Base-by-base conservation (phyloP, 2,329 filamentous ascomycete species). In the Pyrenochaeta sp. region DNA sequence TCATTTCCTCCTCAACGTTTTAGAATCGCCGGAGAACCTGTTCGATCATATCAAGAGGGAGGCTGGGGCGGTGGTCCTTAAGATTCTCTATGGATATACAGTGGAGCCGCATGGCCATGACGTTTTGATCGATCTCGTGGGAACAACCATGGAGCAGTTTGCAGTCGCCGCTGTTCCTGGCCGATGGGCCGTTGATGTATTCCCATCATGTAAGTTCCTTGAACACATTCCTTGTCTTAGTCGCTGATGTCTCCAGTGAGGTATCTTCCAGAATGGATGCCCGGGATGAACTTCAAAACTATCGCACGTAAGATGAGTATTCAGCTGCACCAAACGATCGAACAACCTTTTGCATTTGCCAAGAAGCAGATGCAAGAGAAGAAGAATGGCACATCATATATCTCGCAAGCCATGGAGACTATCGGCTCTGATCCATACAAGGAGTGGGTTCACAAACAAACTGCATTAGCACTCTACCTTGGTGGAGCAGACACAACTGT, bases 401-500 rank as follows among this genome's bases (percentile, higher is more conserved):
- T 78, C 0, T 73, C 74, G 0, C 65, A 72, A 15, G 59, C 71
- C 5, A 60, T 78, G 6, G 59, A 73, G 15, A 51, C 69, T 3
- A 61, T 60, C 1, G 55, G 61, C 4, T 24, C 55, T 11, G 67
- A 69, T 4, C 49, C 65, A 0, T 52, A 61, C 30, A 68, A 68
- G 54, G 71, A 70, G 38, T 48, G 44, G 7, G 61, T 66, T 9
- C 62, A 66, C 31, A 77, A 76, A 44, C 78, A 73, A 71, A 61
- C 74, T 0, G 71, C 76, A 0, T 58, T 66, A 6, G 71, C 74
- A 0, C 52, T 79, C 36, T 80, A 76, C 31, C 55, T 65, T 0
- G 77, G 68, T 3, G 77, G 74, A n/a, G 79, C 72, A 3, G 72
- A 77, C 2, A 76, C 69, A 3, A 79, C 72, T 1, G 72, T 77